Conservation (phyloP, 768 basidiomycete species). For the Collybia nuda region DNA sequence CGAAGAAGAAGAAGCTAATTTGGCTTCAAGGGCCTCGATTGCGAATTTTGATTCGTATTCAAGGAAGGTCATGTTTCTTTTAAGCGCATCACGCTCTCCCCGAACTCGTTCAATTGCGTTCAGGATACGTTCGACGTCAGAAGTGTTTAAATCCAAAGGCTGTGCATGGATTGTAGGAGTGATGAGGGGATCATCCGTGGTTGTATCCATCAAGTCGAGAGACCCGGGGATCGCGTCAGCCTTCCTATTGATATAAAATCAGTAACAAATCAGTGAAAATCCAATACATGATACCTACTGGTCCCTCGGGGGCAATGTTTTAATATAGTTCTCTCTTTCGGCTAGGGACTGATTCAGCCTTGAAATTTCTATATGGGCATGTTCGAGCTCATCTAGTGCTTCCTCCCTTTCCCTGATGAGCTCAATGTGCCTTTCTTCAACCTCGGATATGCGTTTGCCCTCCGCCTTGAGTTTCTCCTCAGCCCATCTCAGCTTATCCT, state of each 20-base stretch:
- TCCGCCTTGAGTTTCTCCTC: slow-evolving; percentile 43
- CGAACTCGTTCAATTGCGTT: slow-evolving; percentile 67
- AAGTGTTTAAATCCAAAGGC: neutral
- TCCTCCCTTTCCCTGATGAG: slow-evolving; percentile 58
- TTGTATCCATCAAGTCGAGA: neutral
- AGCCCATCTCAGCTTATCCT: slow-evolving; percentile 37
- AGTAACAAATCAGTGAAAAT: no score
- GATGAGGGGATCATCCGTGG: neutral
- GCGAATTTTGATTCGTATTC: slow-evolving; percentile 66
- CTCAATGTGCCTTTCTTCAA: slow-evolving; percentile 42
- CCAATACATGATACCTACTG: no score
- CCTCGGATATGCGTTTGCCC: slow-evolving; percentile 32
- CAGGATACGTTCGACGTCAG: slow-evolving; percentile 55
- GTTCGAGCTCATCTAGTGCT: slow-evolving; percentile 42
- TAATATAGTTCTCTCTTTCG: slow-evolving; percentile 17
- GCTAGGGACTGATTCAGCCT: slow-evolving; percentile 19
- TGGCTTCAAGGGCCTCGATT: slow-evolving; percentile 56
- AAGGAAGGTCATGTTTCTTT: slow-evolving; percentile 65
- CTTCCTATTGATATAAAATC: no score
- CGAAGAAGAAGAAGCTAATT: slow-evolving; percentile 30
- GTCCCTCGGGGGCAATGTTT: slow-evolving; percentile 5
- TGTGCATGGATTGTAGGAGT: slow-evolving; percentile 4
- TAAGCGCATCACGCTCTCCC: slow-evolving; percentile 60
- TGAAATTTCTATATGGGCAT: slow-evolving; percentile 29
- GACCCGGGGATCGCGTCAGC: no score